Evolutionary conservation across 176 grass and related monocot species (phyloP).

Genomic region (Phoenix roebelenii): DNA sequence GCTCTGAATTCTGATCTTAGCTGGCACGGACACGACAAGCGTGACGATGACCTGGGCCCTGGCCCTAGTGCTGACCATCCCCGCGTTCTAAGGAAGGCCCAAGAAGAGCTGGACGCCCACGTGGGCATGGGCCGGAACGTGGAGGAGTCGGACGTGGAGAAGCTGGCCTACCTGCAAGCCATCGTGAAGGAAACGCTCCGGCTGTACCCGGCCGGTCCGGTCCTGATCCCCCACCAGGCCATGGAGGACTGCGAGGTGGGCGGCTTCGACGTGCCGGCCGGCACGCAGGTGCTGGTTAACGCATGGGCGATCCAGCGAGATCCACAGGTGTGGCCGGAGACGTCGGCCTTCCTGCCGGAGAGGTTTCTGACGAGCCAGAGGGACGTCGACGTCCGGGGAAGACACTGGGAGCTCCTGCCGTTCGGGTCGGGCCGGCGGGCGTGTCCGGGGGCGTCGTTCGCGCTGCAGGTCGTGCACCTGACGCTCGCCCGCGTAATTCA

Average conservation of each 20-base stretch:
- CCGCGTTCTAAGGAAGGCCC: too few species aligned
- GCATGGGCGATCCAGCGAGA: constrained; percentile 50
- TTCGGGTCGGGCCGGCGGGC: constrained; percentile 47
- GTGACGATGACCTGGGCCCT: too few species aligned
- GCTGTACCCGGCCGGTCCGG: constrained; percentile 42
- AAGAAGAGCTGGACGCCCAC: too few species aligned
- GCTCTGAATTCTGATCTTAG: too few species aligned
- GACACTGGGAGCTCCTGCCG: constrained; percentile 38
- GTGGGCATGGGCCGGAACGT: neutral
- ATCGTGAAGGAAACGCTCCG: constrained; percentile 60
- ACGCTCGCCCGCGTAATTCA: constrained; percentile 33
- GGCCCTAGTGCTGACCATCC: too few species aligned
- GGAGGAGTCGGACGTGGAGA: constrained; percentile 14
- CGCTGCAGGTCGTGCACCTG: constrained; percentile 29
- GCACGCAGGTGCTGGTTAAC: constrained; percentile 31
- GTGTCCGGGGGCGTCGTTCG: constrained; percentile 52
- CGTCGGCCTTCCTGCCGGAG: constrained; percentile 40
- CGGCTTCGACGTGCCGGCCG: constrained; percentile 33
- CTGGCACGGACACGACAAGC: too few species aligned
- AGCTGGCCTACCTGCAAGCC: constrained; percentile 41
- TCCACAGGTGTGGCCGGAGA: constrained; percentile 25
- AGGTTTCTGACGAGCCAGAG: constrained; percentile 21
- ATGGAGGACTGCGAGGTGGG: constrained; percentile 28
- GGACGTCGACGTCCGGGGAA: constrained; percentile 23
- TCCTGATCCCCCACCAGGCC: constrained; percentile 44